Conservation (phyloP, 345 rosid species). For the Acer campestre region DNA sequence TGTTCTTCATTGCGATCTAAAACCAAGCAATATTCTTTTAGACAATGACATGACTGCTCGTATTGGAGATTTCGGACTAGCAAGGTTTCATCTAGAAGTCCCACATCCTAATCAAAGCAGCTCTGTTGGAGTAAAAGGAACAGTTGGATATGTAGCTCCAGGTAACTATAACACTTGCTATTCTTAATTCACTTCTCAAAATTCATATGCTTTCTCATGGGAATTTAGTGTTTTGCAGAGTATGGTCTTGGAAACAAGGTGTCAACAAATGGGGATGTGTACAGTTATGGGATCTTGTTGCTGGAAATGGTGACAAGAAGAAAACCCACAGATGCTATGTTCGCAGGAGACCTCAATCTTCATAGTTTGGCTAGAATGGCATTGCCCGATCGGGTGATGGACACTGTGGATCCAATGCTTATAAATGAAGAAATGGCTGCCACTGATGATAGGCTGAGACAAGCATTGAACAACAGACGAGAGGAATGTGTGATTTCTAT, state of each 20-base stretch:
- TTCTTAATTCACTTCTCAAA: neutral
- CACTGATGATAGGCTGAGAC: neutral
- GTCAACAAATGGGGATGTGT: neutral
- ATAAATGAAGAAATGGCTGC: neutral
- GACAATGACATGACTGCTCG: conserved; percentile 20
- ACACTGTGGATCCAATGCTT: neutral
- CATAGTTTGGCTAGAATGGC: neutral
- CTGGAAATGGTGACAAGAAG: neutral
- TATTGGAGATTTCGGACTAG: conserved; percentile 26
- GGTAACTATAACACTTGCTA: neutral
- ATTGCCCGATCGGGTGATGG: neutral
- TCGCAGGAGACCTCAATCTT: neutral
- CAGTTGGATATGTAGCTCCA: conserved; percentile 22
- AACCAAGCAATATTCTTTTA: conserved; percentile 26
- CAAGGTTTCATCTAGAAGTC: neutral
- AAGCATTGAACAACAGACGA: neutral
- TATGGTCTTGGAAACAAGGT: conserved; percentile 19
- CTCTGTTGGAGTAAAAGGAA: conserved; percentile 5
- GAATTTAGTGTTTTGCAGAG: neutral
- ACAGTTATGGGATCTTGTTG: neutral
- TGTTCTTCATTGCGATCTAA: conserved; percentile 11
- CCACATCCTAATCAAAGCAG: neutral
- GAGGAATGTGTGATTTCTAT: neutral
- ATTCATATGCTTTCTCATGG: neutral
- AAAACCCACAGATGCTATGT: neutral